Evolutionary conservation across 495 filamentous ascomycete genomes (phyloP).

Genomic region (Xylaria intraflava): DNA sequence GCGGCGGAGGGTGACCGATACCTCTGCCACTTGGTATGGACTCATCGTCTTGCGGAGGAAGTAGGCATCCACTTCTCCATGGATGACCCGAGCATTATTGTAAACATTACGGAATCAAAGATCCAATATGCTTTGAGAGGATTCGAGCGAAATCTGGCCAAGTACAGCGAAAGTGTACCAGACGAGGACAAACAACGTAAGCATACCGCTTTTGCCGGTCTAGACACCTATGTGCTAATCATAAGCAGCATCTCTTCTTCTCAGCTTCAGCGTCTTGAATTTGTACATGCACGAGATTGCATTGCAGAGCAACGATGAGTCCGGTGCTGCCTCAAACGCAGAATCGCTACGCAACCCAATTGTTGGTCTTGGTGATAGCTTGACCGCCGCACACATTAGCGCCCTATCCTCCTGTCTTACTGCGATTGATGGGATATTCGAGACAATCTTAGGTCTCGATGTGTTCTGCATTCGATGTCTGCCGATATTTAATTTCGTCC

Average conservation of each 20-base stretch:
- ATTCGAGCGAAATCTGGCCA: constrained; percentile 68
- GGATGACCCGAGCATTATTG: constrained; percentile 59
- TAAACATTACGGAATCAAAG: constrained; percentile 67
- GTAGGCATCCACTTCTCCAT: constrained; percentile 66
- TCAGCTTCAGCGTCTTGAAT: constrained; percentile 59
- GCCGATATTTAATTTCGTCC: constrained; percentile 71
- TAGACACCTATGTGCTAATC: not conserved
- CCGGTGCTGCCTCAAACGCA: constrained; percentile 39
- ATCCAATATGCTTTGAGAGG: constrained; percentile 66
- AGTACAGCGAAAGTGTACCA: constrained; percentile 54
- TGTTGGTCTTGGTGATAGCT: constrained; percentile 33
- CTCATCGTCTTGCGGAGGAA: constrained; percentile 77
- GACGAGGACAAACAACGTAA: constrained; percentile 41
- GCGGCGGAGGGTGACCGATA: constrained; percentile 64
- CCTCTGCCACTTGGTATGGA: constrained; percentile 67
- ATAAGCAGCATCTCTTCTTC: constrained; percentile 44
- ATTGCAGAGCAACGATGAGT: constrained; percentile 61
- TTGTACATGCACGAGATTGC: constrained; percentile 86
- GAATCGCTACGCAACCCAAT: constrained; percentile 38
- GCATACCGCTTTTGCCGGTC: constrained; percentile 9
- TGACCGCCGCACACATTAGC: constrained; percentile 59
- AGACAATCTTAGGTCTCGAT: constrained; percentile 58
- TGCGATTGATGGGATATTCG: constrained; percentile 67
- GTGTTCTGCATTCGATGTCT: constrained; percentile 57
- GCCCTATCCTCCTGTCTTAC: constrained; percentile 65